Base-by-base conservation (phyloP, 2,329 filamentous ascomycete genomes). In the Talaromyces sp. region DNA sequence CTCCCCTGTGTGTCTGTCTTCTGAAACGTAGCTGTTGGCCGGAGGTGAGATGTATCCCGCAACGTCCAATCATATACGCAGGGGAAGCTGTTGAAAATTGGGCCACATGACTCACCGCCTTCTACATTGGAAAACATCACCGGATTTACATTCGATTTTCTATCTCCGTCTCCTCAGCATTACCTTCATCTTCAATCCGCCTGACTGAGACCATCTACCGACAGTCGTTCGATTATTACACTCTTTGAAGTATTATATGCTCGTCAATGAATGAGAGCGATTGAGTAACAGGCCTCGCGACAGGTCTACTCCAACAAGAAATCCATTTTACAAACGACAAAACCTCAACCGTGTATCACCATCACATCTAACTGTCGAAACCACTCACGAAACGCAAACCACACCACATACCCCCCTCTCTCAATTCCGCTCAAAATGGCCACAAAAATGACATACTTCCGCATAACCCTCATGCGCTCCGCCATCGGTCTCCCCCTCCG, bases 381-480 rank as follows among this genome's bases (percentile, higher is more conserved):
- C 29, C n/a, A 11, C 25, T 1, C 13, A 51, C 13, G 22, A 19
- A 49, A 49, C 11, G 29, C 29, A 36, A 34, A 36, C 29, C 29
- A 34, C n/a, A 31, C 34, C 34, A 15, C 34, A 36, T 36, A 36
- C 15, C 15, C 34, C 34, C 15, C 11, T 36, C 27, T 3, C 3
- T 29, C 27, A 29, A 29, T 29, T 29, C 7, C 13, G 0, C 11
- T 38, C 34, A 53, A 22, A 45, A 40, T 53, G 45, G 51, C 47
- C 11, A 29, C 31, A 8, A 63, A 56, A 67, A 93, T 93, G 89
- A 84, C 88, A 65, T 96, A 86, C 84, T 97, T 97, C 85, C 90
- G 91, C 76, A 92, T 97, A 77, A 96, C 92, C 58, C 90, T 97
- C 65, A 87, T 95, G 80, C 91, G 93, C 75, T 93, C 90, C 65